These are phyloP conservation scores for Cadophora gregata DNA, from an alignment of 2,329 filamentous ascomycete species.

Conservation along the genomic window DNA sequence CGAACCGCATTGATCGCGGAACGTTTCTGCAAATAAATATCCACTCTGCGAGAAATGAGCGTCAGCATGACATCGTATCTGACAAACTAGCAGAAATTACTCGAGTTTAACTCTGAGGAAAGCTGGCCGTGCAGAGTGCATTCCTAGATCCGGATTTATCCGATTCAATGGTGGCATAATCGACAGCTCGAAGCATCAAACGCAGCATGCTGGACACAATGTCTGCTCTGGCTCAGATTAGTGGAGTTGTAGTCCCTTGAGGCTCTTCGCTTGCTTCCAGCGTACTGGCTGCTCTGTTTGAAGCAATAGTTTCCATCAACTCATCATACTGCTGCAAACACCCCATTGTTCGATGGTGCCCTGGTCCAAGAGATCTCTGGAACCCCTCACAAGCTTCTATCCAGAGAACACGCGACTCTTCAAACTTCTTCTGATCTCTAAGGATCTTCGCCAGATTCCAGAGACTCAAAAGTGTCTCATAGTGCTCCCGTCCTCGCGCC, in stretches of 20 bases:
- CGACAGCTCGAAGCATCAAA: not conserved
- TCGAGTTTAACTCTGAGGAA: no score
- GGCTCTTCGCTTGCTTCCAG: not conserved
- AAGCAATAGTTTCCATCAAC: not conserved
- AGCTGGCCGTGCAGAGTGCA: no score
- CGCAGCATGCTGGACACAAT: not conserved
- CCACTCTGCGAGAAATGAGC: no score
- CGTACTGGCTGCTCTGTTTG: not conserved
- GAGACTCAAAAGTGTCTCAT: conserved; percentile 7
- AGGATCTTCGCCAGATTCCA: conserved; percentile 15
- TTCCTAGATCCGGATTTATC: no score
- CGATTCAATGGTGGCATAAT: no score
- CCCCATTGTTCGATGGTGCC: conserved; percentile 12
- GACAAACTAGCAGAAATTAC: no score
- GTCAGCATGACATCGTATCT: no score
- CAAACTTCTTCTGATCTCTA: conserved; percentile 1
- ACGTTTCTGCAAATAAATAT: no score
- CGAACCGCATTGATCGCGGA: no score
- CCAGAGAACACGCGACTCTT: conserved; percentile 17
- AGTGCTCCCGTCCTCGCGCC: conserved; percentile 12
- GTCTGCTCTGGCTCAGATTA: not conserved
- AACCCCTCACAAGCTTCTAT: conserved; percentile 15
- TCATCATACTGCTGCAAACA: not conserved
- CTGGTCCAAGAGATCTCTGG: conserved; percentile 18
- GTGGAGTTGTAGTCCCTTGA: not conserved